Evolutionary conservation across 768 basidiomycete species (phyloP).

Genomic region (Pleurotus sapidus): DNA sequence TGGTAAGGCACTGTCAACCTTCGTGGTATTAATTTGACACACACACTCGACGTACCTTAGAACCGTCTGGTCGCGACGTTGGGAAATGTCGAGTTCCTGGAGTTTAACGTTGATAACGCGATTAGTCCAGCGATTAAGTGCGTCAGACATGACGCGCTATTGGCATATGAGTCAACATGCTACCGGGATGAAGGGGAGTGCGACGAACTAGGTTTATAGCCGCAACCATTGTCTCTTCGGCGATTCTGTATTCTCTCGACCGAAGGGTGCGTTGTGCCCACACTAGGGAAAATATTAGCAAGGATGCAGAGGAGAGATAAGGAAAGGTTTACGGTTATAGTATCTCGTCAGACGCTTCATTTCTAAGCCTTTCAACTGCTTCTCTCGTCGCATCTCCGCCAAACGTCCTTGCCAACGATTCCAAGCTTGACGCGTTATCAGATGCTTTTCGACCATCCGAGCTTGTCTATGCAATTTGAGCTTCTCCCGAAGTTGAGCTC

Average conservation of each 20-base stretch:
- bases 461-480: slow-evolving; percentile 53
- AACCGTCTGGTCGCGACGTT: slow-evolving; percentile 33
- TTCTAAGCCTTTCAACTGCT: slow-evolving; percentile 42
- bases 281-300: slow-evolving; percentile 26
- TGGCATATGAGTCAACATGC: neutral
- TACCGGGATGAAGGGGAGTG: neutral
- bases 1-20: slow-evolving; percentile 20
- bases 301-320: slow-evolving; percentile 14
- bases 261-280: slow-evolving; percentile 43
- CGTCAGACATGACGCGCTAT: slow-evolving; percentile 50
- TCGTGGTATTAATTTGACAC: neutral
- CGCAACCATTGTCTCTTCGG: slow-evolving; percentile 41
- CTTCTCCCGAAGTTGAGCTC: slow-evolving; percentile 46
- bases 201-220: slow-evolving; percentile 34
- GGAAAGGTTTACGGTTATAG: slow-evolving; percentile 30
- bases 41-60: slow-evolving; percentile 23
- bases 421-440: slow-evolving; percentile 47
- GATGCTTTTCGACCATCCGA: slow-evolving; percentile 47
- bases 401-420: slow-evolving; percentile 44
- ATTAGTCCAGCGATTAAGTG: slow-evolving; percentile 64
- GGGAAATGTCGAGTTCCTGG: slow-evolving; percentile 62
- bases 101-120: slow-evolving; percentile 72
- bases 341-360: slow-evolving; percentile 28
- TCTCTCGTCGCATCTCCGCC: slow-evolving; percentile 40
- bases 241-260: slow-evolving; percentile 35